phyloP scores from a whole-genome alignment of 352 stramenopile genomes.

The Pythium biforme region DNA sequence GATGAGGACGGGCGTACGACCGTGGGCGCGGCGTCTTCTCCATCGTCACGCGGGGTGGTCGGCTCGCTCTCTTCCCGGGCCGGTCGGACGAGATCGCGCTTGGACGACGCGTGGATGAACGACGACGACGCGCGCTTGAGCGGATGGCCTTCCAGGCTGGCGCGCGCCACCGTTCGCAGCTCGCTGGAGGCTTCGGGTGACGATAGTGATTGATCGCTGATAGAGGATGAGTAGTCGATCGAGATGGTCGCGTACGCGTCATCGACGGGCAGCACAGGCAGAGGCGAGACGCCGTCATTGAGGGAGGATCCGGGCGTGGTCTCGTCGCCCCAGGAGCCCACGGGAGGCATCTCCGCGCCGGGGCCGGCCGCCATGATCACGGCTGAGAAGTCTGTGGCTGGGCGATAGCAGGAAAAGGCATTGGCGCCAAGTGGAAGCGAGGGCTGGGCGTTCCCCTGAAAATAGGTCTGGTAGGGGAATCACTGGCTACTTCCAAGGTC shows the following conservation, averaged over 20 bases:
- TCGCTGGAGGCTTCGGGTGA: neutral
- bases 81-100: neutral
- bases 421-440: no score
- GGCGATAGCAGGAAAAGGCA: neutral
- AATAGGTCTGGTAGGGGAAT: no score
- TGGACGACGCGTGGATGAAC: constrained; percentile 1
- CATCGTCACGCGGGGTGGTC: neutral
- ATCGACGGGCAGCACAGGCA: neutral
- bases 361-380: neutral
- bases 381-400: neutral
- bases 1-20: constrained; percentile 5
- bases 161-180: neutral
- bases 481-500: no score
- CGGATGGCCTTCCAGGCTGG: neutral
- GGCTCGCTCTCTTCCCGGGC: neutral
- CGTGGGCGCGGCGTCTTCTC: neutral
- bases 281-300: neutral
- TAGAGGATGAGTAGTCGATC: neutral
- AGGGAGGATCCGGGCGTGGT: constrained; percentile 2
- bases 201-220: neutral
- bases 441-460: neutral
- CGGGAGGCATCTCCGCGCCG: neutral
- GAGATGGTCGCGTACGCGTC: constrained; percentile 1
- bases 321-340: constrained; percentile 5
- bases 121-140: constrained; percentile 3